Evolutionary conservation across 306 rosid species (phyloP), one percentile per base, ranked within the genome.

Genomic region (Vicia sativa): DNA sequence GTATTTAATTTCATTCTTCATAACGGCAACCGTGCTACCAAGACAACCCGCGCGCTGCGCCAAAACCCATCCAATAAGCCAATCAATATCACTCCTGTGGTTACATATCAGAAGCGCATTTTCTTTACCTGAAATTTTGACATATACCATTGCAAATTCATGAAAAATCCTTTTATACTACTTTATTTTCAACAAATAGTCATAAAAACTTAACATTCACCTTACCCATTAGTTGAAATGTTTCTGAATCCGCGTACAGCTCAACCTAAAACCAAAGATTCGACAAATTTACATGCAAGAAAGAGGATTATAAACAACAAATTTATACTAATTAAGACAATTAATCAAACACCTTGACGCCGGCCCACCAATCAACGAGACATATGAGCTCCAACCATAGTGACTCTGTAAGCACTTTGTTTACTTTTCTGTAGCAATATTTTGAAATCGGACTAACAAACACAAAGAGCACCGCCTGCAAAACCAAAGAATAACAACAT

Each of bases 301-400:
- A 52, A 50, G 25, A 76, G 23, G 12, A 57, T 26, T 31, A 23
- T 23, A 56, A 56, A 56, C 34, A 71, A 38, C 11, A 26, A 60
- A 29, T 53, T 23, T 11, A 53, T 23, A 41, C 5, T 13, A 25
- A 37, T 7, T 38, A 43, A 18, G 42, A 35, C 52, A 67, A 68
- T 42, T 53, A 50, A 44, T 44, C 21, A 79, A 70, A 39, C 45
- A 87, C 98, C 98, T 87, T 86, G 77, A 83, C 57, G 14, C 83
- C 86, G 11, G 89, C 93, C 96, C 98, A 87, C 98, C 98, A 92
- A 83, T 92, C 96, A 68, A 89, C 52, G 25, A 92, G 93, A 84
- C 92, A 92, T 68, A 89, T 68, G 75, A 87, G 89, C 69, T 92
- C 88, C 74, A 92, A 70, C 98, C 98, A 89, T 56, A 92, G 72